Base-by-base conservation (phyloP, 176 grass and related monocot species). In the Ensete glaucum region DNA sequence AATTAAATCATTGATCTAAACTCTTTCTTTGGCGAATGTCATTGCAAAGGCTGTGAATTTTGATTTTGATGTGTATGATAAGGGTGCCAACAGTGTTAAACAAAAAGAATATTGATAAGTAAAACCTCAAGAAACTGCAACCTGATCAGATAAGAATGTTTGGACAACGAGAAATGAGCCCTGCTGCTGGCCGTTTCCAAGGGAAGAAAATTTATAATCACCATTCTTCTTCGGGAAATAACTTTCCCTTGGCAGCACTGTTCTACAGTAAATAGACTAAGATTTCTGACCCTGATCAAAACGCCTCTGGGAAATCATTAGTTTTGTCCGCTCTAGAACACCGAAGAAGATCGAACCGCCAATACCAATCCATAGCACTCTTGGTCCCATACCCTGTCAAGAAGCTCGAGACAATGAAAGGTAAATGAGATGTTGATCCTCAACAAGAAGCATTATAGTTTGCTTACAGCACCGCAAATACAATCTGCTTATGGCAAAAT, bases 301-400 rank as follows among this genome's bases (percentile, higher is more conserved):
- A 51, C 14, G 67, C 43, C 17, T 51, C 72, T 80, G 43, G 7
- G 84, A 80, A 11, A 91, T 82, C 53, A 93, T 11, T 1, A 80
- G 77, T 69, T 93, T 98, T 15, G 94, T 91, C 76, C 83, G 90
- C 82, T 97, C 94, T 69, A 97, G 80, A 69, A 93, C 88, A 15
- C 90, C 85, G 9, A 97, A 97, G 86, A 97, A 97, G 76, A 97
- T 97, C 55, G 94, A 97, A 49, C 94, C 90, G 0, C 93, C 94
- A 1, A 97, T 93, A 70, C 94, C 94, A 1, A 97, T 93, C 94
- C 94, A 97, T 54, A 97, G 63, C 21, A 97, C 88, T 73, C 94
- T 89, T 5, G 94, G 94, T 29, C 89, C 88, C 7, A 97, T 85
- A 69, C 94, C 94, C 94, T 97, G 74, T 65, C 69, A 82, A 48